Conservation (phyloP, 805 yeast genomes). For the Starmerella ratchasimensis region DNA sequence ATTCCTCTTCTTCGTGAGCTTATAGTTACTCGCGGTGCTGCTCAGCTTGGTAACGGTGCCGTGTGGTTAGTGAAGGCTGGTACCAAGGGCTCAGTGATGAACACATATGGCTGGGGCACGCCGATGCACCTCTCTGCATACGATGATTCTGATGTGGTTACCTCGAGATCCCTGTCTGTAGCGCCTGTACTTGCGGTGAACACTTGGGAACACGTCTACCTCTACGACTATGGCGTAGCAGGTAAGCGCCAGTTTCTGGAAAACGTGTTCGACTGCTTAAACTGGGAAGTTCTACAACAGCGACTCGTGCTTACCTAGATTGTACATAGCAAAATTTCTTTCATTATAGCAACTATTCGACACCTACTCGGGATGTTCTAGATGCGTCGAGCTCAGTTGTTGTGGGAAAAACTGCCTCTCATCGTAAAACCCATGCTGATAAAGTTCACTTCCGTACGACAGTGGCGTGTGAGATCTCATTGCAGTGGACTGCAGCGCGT, state of each 20-base stretch:
- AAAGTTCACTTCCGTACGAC: too few relatives aligned
- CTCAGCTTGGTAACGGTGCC: constrained; percentile 81
- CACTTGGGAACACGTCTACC: constrained; percentile 76
- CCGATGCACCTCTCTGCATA: constrained; percentile 35
- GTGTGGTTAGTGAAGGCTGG: constrained; percentile 70
- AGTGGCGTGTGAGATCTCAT: too few relatives aligned
- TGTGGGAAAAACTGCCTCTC: too few relatives aligned
- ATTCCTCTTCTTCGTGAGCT: constrained; percentile 63
- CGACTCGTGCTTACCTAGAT: constrained; percentile 8
- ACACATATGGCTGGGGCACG: constrained; percentile 86
- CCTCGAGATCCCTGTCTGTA: constrained; percentile 5
- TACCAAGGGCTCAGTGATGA: constrained; percentile 44
- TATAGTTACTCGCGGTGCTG: constrained; percentile 53
- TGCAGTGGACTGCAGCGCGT: too few relatives aligned
- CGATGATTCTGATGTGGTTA: constrained; percentile 5
- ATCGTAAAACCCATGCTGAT: too few relatives aligned
- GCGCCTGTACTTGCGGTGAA: constrained; percentile 59
- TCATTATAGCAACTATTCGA: too few relatives aligned
- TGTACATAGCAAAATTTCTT: not conserved
- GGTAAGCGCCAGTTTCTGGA: constrained; percentile 62
- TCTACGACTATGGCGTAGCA: constrained; percentile 68
- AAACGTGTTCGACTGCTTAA: constrained; percentile 61
- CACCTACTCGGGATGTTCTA: too few relatives aligned
- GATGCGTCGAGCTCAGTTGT: too few relatives aligned
- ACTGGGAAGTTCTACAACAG: constrained; percentile 46